A percentile compares a stretch with the other conserved stretches of the same genome.
These are phyloP conservation scores for Paramecium octaurelia DNA, from an alignment of 73 alveolate species.

Conservation along the genomic window DNA sequence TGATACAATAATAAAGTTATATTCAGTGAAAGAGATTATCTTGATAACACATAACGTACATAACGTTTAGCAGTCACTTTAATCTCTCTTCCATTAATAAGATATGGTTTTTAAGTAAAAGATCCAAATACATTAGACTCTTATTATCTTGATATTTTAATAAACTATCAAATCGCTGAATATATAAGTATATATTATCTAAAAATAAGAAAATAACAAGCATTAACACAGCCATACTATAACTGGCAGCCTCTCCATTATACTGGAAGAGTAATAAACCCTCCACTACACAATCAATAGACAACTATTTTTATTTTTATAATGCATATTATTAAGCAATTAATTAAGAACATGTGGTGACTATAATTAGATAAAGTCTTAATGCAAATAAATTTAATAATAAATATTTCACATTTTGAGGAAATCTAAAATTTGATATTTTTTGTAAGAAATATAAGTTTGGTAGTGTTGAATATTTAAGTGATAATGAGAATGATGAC, in stretches of 20 bases:
- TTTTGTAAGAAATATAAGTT: neutral
- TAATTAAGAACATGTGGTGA: neutral
- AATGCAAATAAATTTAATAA: neutral
- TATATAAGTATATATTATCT: neutral
- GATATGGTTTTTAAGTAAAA: constrained; percentile 4
- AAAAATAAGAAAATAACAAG: neutral
- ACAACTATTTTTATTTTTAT: neutral
- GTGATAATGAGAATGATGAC: neutral
- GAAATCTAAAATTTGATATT: neutral
- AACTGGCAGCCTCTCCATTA: constrained; percentile 49
- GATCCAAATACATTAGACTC: neutral
- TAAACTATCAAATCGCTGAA: neutral
- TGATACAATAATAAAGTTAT: too few relatives aligned
- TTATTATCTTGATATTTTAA: neutral
- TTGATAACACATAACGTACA: neutral
- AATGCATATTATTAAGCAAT: neutral
- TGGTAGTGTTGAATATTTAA: neutral
- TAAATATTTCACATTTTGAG: neutral
- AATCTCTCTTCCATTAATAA: neutral
- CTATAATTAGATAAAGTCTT: neutral
- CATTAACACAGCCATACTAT: constrained; percentile 43
- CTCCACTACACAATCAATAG: constrained; percentile 33
- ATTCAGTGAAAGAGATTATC: too few relatives aligned
- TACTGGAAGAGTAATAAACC: constrained; percentile 41
- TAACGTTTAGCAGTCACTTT: neutral